Evolutionary conservation across 2,329 filamentous ascomycete species (phyloP).

Genomic region (Cordyceps fumosorosea): DNA sequence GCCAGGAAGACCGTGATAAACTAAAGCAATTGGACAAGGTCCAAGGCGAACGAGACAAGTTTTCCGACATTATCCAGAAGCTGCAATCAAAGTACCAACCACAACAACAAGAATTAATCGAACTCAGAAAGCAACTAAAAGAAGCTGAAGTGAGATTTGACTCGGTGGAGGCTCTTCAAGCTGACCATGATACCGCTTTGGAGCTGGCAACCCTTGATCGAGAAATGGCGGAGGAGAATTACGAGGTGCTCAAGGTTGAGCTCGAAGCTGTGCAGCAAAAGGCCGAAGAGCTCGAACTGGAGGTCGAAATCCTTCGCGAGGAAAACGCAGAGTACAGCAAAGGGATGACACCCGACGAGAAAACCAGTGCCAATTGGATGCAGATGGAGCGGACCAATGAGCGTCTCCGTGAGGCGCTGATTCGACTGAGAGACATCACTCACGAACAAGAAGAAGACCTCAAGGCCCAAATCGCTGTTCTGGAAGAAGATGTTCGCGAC

Average conservation of each 20-base stretch:
- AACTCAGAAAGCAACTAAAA: slow-evolving; percentile 70
- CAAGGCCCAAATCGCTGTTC: slow-evolving; percentile 62
- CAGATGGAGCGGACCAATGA: slow-evolving; percentile 91
- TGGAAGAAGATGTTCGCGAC: slow-evolving; percentile 69
- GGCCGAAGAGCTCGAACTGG: slow-evolving; percentile 77
- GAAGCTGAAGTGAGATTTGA: slow-evolving; percentile 66
- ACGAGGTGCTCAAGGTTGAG: slow-evolving; percentile 75
- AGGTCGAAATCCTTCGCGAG: slow-evolving; percentile 78
- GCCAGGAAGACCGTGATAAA: slow-evolving; percentile 77
- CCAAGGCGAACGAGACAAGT: slow-evolving; percentile 69
- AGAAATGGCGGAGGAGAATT: slow-evolving; percentile 93
- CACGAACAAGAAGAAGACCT: slow-evolving; percentile 79
- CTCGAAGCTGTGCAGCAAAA: slow-evolving; percentile 69
- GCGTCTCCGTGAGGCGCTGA: slow-evolving; percentile 74
- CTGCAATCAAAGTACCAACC: slow-evolving; percentile 83
- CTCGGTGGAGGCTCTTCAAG: slow-evolving; percentile 62
- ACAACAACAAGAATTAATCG: slow-evolving; percentile 70
- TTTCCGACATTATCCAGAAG: slow-evolving; percentile 81
- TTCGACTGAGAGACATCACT: slow-evolving; percentile 78
- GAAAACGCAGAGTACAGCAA: slow-evolving; percentile 80
- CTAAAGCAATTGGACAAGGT: slow-evolving; percentile 71
- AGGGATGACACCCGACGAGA: slow-evolving; percentile 83
- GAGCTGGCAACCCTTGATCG: slow-evolving; percentile 85
- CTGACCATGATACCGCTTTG: slow-evolving; percentile 76
- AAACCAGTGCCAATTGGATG: slow-evolving; percentile 78